Evolutionary conservation across 805 yeast genomes (phyloP), one percentile per base, ranked within the genome.

Genomic region (Wickerhamiella alocasiicola): DNA sequence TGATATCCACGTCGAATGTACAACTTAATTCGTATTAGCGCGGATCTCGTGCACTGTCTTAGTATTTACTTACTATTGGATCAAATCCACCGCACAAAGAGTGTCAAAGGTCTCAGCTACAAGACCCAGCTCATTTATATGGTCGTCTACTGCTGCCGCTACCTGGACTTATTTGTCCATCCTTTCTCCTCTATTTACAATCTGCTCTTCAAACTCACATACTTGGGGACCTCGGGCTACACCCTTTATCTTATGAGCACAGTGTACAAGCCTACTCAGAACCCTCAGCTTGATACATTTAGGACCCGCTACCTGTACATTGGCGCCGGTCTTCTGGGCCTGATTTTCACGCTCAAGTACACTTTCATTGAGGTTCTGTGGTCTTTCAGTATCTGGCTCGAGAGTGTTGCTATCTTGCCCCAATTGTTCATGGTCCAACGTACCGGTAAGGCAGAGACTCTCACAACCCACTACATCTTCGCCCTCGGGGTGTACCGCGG

Each of bases 351-450:
- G 39, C 70, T 73, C 56, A 70, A 72, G 39, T 85, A 76, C 60
- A 62, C 77, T 0, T 30, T 74, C 9, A 46, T 68, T 9, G 94
- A 62, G 48, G 50, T 64, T 23, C 41, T 76, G 25, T 91, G 98
- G 98, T 69, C 91, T 17, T 91, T 85, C 54, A 76, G 88, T 12
- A 63, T 85, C 39, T 91, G 97, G 96, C 69, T 91, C 40, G 98
- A 91, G 61, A 70, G 88, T 32, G 81, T 82, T 25, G 94, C 95
- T 9, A 85, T 91, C 42, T 62, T 91, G 45, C 98, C 98, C 4
- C 98, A 91, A 62, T 66, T 91, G 56, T 85, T 79, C 59, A 73
- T 91, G 74, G 67, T 91, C 44, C 95, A 87, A 56, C 78, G 80
- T 49, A 76, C 88, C 2, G 95, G 95, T 13, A 80, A 81, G 52